Evolutionary conservation across 2,329 filamentous ascomycete genomes (phyloP), one percentile per base, ranked within the genome.

Genomic region (Paradendryphiella salina): DNA sequence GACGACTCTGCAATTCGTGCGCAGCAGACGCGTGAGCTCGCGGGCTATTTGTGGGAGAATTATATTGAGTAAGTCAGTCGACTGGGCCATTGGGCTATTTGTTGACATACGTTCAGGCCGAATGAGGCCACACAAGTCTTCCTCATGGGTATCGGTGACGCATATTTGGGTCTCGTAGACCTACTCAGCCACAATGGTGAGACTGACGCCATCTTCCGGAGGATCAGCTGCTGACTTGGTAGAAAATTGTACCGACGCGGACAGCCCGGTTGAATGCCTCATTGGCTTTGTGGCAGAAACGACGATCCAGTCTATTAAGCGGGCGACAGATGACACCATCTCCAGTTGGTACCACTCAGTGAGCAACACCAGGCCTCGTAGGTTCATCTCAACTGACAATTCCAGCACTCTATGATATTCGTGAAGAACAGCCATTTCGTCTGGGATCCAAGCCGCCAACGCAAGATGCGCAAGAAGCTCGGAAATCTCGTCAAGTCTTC

Each of bases 1-100:
- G 71, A 85, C 83, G 53, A 64, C 15, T 52, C 66, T 11, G 69
- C 72, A 21, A 54, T 59, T 43, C 70, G 76, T 28, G 69, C 66
- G 7, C 70, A 70, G 18, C 78, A 79, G 46, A 81, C 80, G 0
- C 85, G 88, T 55, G 86, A 93, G 54, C 77, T 96, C 9, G 84
- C 93, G 4, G 85, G 82, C 53, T 97, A 96, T 66, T 78, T 99
- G 11, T 99, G 94, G 94, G 92, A 96, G 63, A 99, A 99, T 68
- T 96, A 96, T 67, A 85, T 99, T 15, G 89, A 96, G 77, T 84
- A 73, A 63, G 77, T 60, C 13, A 15, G 18, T 4, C 4, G 5
- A 20, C 5, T 14, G 15, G 28, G 7, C 3, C 10, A 13, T 35
- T 23, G 0, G n/a, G 18, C 6, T 5, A 13, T n/a, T 14, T 26